Base-by-base conservation (phyloP, 148 eudicot genomes). In the Camellia sinensis region DNA sequence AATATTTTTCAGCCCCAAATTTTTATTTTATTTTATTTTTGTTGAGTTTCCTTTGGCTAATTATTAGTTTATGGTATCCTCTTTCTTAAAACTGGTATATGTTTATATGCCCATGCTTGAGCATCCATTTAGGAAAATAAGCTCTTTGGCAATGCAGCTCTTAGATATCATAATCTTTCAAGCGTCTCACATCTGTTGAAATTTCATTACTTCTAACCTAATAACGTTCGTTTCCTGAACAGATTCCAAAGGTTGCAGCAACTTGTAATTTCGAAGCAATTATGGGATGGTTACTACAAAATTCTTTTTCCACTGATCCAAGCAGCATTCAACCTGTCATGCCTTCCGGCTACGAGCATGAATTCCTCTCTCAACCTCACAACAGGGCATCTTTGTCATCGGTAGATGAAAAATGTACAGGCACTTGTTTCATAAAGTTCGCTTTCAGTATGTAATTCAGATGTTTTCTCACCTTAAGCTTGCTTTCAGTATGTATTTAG, bases 231-330 rank as follows among this genome's bases (percentile, higher is more conserved):
- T 89, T 29, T 71, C 62, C 37, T 29, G 57, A 44, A 84, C 93
- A 95, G 99, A 89, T 93, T 22, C 95, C 97, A 15, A 88, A 87
- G 83, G 97, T 95, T 67, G 97, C 99, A 44, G 86, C 80, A 79
- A 95, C 99, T 54, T 95, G 99, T 88, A 88, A 95, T 87, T 84
- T 95, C 22, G 91, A 77, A 78, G 97, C 92, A 76, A 92, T 91
- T 66, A 93, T 92, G 97, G 97, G 97, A 95, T 80, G 99, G 99
- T 78, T 95, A 95, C 82, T 95, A 89, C 91, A 91, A 88, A 79
- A 88, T 80, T 81, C 87, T 95, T 14, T 95, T 95, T 80, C 99
- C 99, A 18, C 73, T 95, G 75, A 95, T 83, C 99, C 99, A 0
- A 91, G 99, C 57, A 79, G 89, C 88, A 93, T 95, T 44, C 82